Conservation (phyloP, 441 rosid genomes). For the Gossypium davidsonii region DNA sequence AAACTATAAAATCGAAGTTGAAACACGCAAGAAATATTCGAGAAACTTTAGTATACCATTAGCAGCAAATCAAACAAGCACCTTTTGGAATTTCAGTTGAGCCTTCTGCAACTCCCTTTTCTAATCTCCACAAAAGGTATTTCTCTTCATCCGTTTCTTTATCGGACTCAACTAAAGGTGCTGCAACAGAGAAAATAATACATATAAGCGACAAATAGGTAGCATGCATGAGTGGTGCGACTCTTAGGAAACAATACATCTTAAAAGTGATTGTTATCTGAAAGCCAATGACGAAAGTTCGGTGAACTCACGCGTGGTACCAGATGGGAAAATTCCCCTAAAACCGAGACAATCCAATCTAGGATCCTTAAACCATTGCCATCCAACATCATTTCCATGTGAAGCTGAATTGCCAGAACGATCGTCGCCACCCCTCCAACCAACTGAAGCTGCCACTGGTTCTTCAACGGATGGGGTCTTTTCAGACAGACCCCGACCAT, state of each 20-base stretch:
- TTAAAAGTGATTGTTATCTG: background rate
- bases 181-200: slow-evolving; percentile 34
- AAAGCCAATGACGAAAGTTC: background rate
- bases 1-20: background rate
- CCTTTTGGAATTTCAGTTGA: slow-evolving; percentile 88
- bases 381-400: slow-evolving; percentile 48
- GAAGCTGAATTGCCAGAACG: slow-evolving; percentile 51
- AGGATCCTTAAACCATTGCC: slow-evolving; percentile 92
- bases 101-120: slow-evolving; percentile 89
- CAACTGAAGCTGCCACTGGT: slow-evolving; percentile 61
- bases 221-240: no score
- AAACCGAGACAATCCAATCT: slow-evolving; percentile 75
- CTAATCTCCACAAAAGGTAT: slow-evolving; percentile 63
- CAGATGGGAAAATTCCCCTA: slow-evolving; percentile 63
- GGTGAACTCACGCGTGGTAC: slow-evolving; percentile 44
- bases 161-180: slow-evolving; percentile 79
- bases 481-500: slow-evolving; percentile 39
- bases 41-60: background rate
- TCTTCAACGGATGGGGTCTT: slow-evolving; percentile 37
- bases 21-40: background rate
- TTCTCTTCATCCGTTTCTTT: slow-evolving; percentile 72
- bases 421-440: slow-evolving; percentile 64
- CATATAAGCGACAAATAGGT: background rate
- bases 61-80: slow-evolving; percentile 16
- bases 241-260: slow-evolving; percentile 4